Percentiles rank a stretch among this genome's conserved stretches.
Conservation (phyloP, 441 rosid genomes). For the Gossypium lobatum region DNA sequence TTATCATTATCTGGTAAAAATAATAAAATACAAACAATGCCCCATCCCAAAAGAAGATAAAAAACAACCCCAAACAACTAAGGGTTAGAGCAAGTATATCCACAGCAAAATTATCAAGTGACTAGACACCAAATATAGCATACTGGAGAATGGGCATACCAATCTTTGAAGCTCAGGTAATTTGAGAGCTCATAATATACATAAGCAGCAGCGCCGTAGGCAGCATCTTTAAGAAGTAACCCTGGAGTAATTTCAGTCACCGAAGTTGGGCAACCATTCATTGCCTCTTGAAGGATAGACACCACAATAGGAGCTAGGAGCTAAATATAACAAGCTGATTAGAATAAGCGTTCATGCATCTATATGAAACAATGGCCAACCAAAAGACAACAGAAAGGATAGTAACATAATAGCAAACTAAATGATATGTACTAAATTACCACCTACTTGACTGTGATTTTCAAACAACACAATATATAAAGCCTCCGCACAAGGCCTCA, state of each 20-base stretch:
- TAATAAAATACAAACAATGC: background rate
- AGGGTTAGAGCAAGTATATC: background rate
- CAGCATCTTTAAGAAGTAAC: slow-evolving; percentile 94
- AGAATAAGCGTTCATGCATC: slow-evolving; percentile 22
- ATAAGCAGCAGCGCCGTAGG: slow-evolving; percentile 96
- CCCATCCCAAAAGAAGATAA: background rate
- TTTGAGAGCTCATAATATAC: slow-evolving; percentile 98
- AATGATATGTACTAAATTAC: slow-evolving; percentile 15
- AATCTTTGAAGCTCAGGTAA: slow-evolving; percentile 89
- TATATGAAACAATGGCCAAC: slow-evolving; percentile 5
- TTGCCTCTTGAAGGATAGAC: slow-evolving; percentile 91
- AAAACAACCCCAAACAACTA: background rate
- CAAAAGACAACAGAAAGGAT: slow-evolving; percentile 9
- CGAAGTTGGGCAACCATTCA: slow-evolving; percentile 79
- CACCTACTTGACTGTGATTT: slow-evolving; percentile 89
- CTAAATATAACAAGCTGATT: slow-evolving; percentile 36
- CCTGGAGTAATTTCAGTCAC: slow-evolving; percentile 78
- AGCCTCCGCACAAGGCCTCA: slow-evolving; percentile 98
- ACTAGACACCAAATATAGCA: slow-evolving; percentile 1
- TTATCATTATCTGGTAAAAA: background rate
- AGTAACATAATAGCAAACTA: background rate
- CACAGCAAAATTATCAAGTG: slow-evolving; percentile 5
- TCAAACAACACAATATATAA: slow-evolving; percentile 95
- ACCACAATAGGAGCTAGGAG: slow-evolving; percentile 91
- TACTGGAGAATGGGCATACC: slow-evolving; percentile 38